phyloP scores from a whole-genome alignment of 2,329 filamentous ascomycete species.

The Westerdykella ornata region DNA sequence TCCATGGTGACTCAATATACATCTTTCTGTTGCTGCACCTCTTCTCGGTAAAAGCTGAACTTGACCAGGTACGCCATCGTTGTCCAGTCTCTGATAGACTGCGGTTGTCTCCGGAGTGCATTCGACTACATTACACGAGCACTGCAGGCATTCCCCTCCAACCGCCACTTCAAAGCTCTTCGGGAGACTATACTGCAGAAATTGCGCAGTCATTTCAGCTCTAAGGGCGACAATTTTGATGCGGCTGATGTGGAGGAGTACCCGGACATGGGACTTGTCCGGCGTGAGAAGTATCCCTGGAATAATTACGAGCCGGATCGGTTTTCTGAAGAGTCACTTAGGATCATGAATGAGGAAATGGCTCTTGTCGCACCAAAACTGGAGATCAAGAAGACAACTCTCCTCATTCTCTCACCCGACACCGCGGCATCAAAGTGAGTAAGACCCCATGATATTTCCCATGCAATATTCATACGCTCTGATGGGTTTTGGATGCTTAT shows the following conservation, averaged over 20 bases:
- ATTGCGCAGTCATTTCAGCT: constrained; percentile 19
- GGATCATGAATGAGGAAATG: constrained; percentile 65
- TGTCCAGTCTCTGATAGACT: constrained; percentile 50
- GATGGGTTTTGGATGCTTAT: neutral
- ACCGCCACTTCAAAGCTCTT: constrained; percentile 51
- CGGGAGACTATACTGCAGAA: constrained; percentile 45
- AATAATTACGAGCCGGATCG: constrained; percentile 56
- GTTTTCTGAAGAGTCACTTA: constrained; percentile 50
- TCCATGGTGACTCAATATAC: neutral
- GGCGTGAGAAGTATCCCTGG: constrained; percentile 59
- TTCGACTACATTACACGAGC: constrained; percentile 60
- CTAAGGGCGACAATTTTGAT: constrained; percentile 21
- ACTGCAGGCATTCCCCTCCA: constrained; percentile 48
- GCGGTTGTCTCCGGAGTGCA: constrained; percentile 63
- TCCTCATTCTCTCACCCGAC: constrained; percentile 57
- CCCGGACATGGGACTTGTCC: constrained; percentile 63
- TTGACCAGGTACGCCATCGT: constrained; percentile 28
- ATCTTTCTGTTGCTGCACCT: neutral
- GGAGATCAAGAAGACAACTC: constrained; percentile 65
- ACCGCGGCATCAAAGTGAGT: constrained; percentile 7
- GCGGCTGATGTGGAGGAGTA: constrained; percentile 50
- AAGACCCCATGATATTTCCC: constrained; percentile 1
- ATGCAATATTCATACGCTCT: neutral
- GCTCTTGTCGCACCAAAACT: constrained; percentile 68
- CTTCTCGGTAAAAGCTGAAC: constrained; percentile 1